Evolutionary conservation across 1,284 basidiomycete genomes (phyloP), one percentile per base, ranked within the genome.

Genomic region (Ustilago nuda): DNA sequence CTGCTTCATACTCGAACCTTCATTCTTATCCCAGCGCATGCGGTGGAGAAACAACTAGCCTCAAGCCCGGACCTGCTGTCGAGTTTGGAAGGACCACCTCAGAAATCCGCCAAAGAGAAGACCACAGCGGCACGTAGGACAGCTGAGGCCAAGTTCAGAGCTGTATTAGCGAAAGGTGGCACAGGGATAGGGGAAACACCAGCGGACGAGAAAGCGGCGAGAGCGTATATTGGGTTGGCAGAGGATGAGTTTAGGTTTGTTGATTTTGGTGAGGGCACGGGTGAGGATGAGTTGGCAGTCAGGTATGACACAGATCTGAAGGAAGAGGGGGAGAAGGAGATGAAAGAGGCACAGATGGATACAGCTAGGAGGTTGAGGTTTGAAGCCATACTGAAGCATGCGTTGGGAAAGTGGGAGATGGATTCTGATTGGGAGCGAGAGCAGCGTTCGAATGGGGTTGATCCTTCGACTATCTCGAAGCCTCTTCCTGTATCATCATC

Each of bases 331-430:
- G 39, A 54, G 7, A 33, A 13, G 35, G 57, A 56, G 54, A 69
- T 69, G 63, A 15, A 30, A 32, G 69, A 66, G 32, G 62, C 61
- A 23, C 63, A 64, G 43, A n/a, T 51, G 51, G 78, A 79, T 32
- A 64, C 73, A 13, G 75, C 66, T 5, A 48, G 78, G 27, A 55
- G 56, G 33, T 45, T 46, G 53, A 55, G 78, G 32, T 80, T 75
- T 41, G 72, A 79, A 13, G 59, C 72, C 0, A 76, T 80, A 27
- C 51, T 80, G 4, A 58, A 61, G 17, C 76, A 78, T 32, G 78
- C 78, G 9, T 23, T 80, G 32, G 72, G 57, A 1, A 72, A 57
- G 33, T 80, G 78, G 78, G 72, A 76, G 61, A 80, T 79, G 78
- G 78, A 79, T 48, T 58, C 53, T n/a, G 79, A 74, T 51, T 78